These are phyloP conservation scores for Colletotrichum sp. DNA, from an alignment of 2,329 filamentous ascomycete genomes.

Conservation along the genomic window DNA sequence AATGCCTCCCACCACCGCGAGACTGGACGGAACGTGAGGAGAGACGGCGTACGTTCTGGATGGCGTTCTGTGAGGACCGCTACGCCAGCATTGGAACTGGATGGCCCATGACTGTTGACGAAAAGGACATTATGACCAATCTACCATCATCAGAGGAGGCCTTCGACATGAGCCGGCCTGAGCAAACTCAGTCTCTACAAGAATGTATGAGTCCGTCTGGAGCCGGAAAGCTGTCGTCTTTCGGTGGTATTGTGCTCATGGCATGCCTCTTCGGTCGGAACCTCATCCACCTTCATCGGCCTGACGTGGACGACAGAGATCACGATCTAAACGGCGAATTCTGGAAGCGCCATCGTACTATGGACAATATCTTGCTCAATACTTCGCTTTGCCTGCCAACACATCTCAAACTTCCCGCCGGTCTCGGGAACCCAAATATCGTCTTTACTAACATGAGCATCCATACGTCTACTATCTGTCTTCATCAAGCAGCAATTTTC, in stretches of 20 bases:
- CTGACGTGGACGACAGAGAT: slow-evolving; percentile 80
- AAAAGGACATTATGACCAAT: slow-evolving; percentile 87
- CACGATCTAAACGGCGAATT: slow-evolving; percentile 91
- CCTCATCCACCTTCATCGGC: slow-evolving; percentile 87
- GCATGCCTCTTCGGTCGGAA: slow-evolving; percentile 92
- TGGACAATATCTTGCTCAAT: slow-evolving; percentile 91
- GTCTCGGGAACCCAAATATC: slow-evolving; percentile 80
- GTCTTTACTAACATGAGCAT: slow-evolving; percentile 97
- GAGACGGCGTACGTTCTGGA: slow-evolving; percentile 91
- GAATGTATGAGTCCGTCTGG: slow-evolving; percentile 75
- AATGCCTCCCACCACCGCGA: slow-evolving; percentile 82
- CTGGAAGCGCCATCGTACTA: slow-evolving; percentile 88
- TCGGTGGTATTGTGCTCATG: slow-evolving; percentile 82
- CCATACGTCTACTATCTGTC: slow-evolving; percentile 92
- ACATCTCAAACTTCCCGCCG: slow-evolving; percentile 78
- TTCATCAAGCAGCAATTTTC: slow-evolving; percentile 98
- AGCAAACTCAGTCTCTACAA: slow-evolving; percentile 72
- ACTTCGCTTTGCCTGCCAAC: slow-evolving; percentile 84
- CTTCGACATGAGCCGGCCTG: slow-evolving; percentile 79
- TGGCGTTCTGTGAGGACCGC: slow-evolving; percentile 87
- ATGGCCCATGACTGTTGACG: slow-evolving; percentile 95
- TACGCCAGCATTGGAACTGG: slow-evolving; percentile 96
- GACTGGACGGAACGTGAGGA: slow-evolving; percentile 97
- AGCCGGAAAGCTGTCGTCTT: slow-evolving; percentile 76
- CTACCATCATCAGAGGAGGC: slow-evolving; percentile 85